Evolutionary conservation across 176 grass and related monocot species (phyloP).

Genomic region (Cenchrus americanus): DNA sequence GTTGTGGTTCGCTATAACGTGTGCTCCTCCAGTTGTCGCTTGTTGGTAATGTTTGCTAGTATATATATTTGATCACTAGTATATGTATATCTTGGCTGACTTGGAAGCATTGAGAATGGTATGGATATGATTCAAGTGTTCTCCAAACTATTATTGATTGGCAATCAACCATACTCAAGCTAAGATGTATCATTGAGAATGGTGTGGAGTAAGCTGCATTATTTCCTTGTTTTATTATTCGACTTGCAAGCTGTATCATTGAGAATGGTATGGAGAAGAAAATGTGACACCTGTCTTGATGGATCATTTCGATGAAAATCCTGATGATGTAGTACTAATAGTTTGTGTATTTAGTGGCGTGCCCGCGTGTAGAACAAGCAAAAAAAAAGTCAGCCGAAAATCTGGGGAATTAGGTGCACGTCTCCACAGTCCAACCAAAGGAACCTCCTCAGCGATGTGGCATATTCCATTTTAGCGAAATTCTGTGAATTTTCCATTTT

Average conservation of each 20-base stretch:
- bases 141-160: neutral
- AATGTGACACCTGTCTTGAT: neutral
- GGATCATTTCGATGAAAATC: neutral
- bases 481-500: neutral
- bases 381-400: constrained; percentile 1
- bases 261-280: neutral
- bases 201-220: neutral
- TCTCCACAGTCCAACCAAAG: constrained; percentile 18
- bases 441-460: neutral
- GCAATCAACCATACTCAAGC: neutral
- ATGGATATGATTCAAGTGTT: constrained; percentile 8
- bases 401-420: neutral
- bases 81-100: constrained; percentile 23
- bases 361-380: constrained; percentile 6
- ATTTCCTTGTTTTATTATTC: constrained; percentile 29
- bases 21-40: neutral
- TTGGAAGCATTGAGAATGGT: constrained; percentile 26
- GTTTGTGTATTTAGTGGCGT: constrained; percentile 12
- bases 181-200: no score
- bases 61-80: neutral
- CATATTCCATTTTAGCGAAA: neutral
- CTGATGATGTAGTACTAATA: neutral
- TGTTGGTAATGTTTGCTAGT: neutral
- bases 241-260: neutral
- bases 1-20: neutral